Evolutionary conservation across 129 eudicot genomes (phyloP).

Genomic region (Flaveria brownii): DNA sequence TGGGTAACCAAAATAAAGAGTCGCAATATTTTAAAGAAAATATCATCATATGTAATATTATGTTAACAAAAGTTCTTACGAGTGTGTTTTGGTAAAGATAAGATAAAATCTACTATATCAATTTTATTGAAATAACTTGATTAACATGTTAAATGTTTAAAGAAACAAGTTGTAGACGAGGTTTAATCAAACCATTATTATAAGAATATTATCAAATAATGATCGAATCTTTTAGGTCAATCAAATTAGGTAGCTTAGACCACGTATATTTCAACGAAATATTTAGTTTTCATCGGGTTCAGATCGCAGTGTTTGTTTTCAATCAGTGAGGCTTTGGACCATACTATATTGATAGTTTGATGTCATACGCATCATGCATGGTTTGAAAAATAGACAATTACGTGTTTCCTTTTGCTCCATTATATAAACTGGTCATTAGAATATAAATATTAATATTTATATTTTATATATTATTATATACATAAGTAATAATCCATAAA

Average conservation of each 20-base stretch:
- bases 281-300: constrained; percentile 7
- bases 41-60: no score
- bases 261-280: background rate
- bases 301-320: background rate
- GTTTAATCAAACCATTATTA: no score
- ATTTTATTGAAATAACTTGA: no score
- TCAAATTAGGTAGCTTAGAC: background rate
- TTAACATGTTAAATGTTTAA: no score
- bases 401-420: background rate
- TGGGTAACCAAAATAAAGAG: no score
- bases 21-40: no score
- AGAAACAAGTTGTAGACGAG: no score
- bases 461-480: background rate
- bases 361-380: background rate
- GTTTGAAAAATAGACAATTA: constrained; percentile 10
- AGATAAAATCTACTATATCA: no score
- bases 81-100: no score
- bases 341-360: background rate
- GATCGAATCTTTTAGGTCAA: background rate
- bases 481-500: background rate
- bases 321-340: background rate
- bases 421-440: background rate
- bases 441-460: background rate
- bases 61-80: no score
- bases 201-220: background rate